Evolutionary conservation across 2,329 filamentous ascomycete species (phyloP), one percentile per base, ranked within the genome.

Genomic region (Stachybotrys chlorohalonatus): DNA sequence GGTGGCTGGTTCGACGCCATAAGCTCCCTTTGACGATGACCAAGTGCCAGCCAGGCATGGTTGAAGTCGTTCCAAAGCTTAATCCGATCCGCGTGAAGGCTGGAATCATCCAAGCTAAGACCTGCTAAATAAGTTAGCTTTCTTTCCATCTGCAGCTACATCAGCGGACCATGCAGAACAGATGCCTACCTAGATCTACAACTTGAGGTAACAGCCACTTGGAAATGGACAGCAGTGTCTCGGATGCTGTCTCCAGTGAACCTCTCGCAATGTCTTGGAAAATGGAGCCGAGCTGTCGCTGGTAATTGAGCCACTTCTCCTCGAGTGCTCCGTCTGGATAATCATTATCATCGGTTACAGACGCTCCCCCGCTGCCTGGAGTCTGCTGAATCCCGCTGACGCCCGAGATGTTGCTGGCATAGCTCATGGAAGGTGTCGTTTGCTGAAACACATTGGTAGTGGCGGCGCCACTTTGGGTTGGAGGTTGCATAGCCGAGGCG

Each of bases 61-160:
- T 99, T 97, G 74, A 97, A 96, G 62, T 96, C 88, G 63, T 88
- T 85, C 94, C 94, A 99, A 7, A 97, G 75, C 65, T 86, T 86
- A 60, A 96, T 81, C 54, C 91, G 85, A 62, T 94, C 86, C 54
- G 79, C 74, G 65, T 94, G 85, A 54, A 90, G 80, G 53, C 79
- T 78, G 66, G 88, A 83, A 68, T 96, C 87, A 73, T 97, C 92
- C 64, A 86, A 84, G 60, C 88, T 86, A 63, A 97, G 83, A 56
- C 90, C 91, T 96, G 72, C 24, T 16, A 39, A 24, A n/a, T 13
- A 11, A 47, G 24, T 60, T 57, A 68, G 58, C 61, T 11, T 39
- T 39, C 36, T 11, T 39, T 55, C 53, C 47, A 32, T 39, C 36
- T 53, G 51, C 46, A 46, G 15, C 53, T 53, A 46, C 17, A 47